Base-by-base conservation (phyloP, 2,329 filamentous ascomycete species). In the Xylaria sp. region DNA sequence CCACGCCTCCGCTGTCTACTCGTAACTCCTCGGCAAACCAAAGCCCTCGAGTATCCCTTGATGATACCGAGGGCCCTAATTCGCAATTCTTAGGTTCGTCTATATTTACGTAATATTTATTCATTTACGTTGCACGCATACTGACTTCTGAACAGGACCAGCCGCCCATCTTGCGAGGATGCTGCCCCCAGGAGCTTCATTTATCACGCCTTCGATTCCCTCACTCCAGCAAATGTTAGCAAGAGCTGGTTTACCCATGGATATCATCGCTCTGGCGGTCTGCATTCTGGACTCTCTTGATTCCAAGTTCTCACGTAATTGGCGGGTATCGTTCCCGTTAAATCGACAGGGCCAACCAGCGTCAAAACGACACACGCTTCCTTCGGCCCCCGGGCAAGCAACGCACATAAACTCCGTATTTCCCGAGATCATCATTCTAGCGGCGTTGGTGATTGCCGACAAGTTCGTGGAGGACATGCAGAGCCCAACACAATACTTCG, bases 151-250 rank as follows among this genome's bases (percentile, higher is more conserved):
- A 57, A 58, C 76, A 91, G 89, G 89, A 68, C 87, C 89, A 61
- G 88, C 89, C 70, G 85, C 88, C 57, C 89, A 91, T 75, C 85
- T 92, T 65, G 86, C 88, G 74, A 90, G 90, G 78, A 85, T 91
- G 77, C 85, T 91, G 64, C 89, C 89, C 11, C 85, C 87, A 9
- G 85, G 87, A 12, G 88, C 88, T 65, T 91, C 89, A 27, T 82
- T 90, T 66, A 84, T 84, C 67, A 81, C 82, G 1, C 84, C 89
- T 2, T 91, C 88, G 0, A 82, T 89, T 34, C 79, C 85, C 42
- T 80, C 88, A 56, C 86, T 91, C 24, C 89, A 91, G 76, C 82
- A 84, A 55, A 86, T 92, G 71, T 83, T 92, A 65, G 82, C 82
- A 65, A 85, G 87, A 70, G 85, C 88, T 65, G 80, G 84, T 62